phyloP scores from a whole-genome alignment of 345 rosid genomes.

The Citrus inodora region DNA sequence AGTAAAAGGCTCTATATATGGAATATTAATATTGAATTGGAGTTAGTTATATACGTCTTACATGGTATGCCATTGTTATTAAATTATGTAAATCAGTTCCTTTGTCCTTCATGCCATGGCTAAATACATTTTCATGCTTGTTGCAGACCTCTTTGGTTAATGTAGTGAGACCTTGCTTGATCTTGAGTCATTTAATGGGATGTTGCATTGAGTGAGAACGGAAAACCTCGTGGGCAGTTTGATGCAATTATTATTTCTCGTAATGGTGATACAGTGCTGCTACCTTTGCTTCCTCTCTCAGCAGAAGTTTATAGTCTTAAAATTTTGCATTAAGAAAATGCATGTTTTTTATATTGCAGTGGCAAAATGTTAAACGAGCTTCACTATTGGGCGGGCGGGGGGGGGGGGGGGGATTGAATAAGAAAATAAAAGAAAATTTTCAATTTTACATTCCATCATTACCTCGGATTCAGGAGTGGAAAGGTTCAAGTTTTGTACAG shows the following conservation, averaged over 20 bases:
- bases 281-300: not conserved
- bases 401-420: too few species aligned
- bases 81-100: not conserved
- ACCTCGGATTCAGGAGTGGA: too few species aligned
- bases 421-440: too few species aligned
- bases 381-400: too few species aligned
- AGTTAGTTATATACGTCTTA: not conserved
- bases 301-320: too few species aligned
- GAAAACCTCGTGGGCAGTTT: constrained; percentile 68
- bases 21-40: not conserved
- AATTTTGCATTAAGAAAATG: too few species aligned
- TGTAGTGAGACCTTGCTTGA: constrained; percentile 92
- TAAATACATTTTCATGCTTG: constrained; percentile 18
- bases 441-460: too few species aligned
- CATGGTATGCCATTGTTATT: not conserved
- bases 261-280: constrained; percentile 50
- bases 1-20: not conserved
- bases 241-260: constrained; percentile 86
- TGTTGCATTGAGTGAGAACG: constrained; percentile 88
- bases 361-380: too few species aligned
- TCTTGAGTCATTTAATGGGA: constrained; percentile 76
- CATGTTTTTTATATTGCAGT: too few species aligned
- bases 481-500: too few species aligned
- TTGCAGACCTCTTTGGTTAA: constrained; percentile 59
- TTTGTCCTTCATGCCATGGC: not conserved